phyloP scores from a whole-genome alignment of 2,329 filamentous ascomycete species.

The Mycocentrospora acerina region DNA sequence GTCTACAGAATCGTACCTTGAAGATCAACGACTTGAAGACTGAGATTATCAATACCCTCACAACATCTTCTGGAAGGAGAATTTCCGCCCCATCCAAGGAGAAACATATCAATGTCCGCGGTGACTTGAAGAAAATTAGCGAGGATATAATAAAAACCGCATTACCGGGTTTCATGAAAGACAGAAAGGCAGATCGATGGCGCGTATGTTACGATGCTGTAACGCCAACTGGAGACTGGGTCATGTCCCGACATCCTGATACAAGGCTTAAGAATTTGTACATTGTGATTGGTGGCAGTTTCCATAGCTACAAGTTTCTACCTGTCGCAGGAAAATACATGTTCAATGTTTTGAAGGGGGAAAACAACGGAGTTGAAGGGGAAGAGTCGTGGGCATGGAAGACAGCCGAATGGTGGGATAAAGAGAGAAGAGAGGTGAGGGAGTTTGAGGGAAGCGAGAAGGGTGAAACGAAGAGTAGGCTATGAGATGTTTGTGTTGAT shows the following conservation, averaged over 20 bases:
- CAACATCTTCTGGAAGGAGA: conserved; percentile 49
- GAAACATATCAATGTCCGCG: conserved; percentile 47
- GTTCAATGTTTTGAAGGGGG: conserved; percentile 43
- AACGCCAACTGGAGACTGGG: conserved; percentile 63
- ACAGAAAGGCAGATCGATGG: conserved; percentile 45
- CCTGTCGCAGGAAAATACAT: conserved; percentile 64
- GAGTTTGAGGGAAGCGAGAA: conserved; percentile 11
- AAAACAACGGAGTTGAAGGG: conserved; percentile 40
- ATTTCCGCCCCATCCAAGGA: conserved; percentile 55
- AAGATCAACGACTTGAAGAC: conserved; percentile 62
- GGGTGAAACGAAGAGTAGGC: not conserved
- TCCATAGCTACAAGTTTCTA: conserved; percentile 67
- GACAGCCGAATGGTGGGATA: not conserved
- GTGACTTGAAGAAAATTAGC: conserved; percentile 48
- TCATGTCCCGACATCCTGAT: conserved; percentile 57
- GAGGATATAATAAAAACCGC: conserved; percentile 27
- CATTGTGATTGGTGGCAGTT: conserved; percentile 62
- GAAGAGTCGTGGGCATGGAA: conserved; percentile 42
- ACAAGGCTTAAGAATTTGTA: conserved; percentile 55
- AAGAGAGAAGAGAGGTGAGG: conserved; percentile 11
- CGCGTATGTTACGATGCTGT: conserved; percentile 62
- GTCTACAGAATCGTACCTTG: conserved; percentile 50
- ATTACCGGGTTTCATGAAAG: conserved; percentile 35
- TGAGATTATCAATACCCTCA: conserved; percentile 58
- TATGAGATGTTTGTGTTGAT: too few species aligned